Evolutionary conservation across 2,329 filamentous ascomycete genomes (phyloP), one percentile per base, ranked within the genome.

Genomic region (Nannizziopsis arthrosporioides): DNA sequence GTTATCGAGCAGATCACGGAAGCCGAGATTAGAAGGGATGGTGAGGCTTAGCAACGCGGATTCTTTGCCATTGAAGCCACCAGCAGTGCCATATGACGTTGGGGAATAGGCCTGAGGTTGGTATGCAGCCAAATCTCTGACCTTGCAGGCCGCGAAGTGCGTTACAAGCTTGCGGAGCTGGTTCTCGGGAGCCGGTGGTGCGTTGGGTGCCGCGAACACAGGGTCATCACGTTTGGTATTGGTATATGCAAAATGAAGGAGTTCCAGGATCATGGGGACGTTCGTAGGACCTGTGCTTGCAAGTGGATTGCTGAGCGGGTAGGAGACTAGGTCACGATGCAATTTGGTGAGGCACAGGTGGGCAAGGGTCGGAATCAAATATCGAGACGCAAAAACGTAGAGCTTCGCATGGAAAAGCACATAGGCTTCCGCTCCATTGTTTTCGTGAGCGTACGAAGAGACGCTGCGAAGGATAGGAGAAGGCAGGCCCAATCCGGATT

Each of bases 331-430:
- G 43, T 67, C 64, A 3, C 53, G 51, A 42, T 69, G 66, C 3
- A 69, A 55, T 53, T 68, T 68, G 42, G 61, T 60, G 5, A 68
- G 61, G 52, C 64, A 65, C 30, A 68, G 57, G 47, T 68, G 63
- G 2, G 64, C 64, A 19, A 69, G 60, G 11, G 61, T 61, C 2
- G 64, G 62, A 48, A 68, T 65, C 38, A 68, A 55, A 54, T 66
- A 69, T 42, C 63, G 63, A 1, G 64, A 65, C n/a, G 66, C 65
- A 47, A 68, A 68, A 49, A 67, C 62, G 51, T 69, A 68, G 40
- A 69, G 51, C 55, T 69, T 68, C n/a, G 66, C 66, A 37, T 69
- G 66, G 55, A 68, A 68, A 35, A 66, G 58, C 22, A 68, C 59
- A 48, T 68, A 68, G 3, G 65, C 65, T 10, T 56, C 51, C 1